These are phyloP conservation scores for Trichoderma simmonsii DNA, from an alignment of 2,329 filamentous ascomycete genomes.

Conservation along the genomic window DNA sequence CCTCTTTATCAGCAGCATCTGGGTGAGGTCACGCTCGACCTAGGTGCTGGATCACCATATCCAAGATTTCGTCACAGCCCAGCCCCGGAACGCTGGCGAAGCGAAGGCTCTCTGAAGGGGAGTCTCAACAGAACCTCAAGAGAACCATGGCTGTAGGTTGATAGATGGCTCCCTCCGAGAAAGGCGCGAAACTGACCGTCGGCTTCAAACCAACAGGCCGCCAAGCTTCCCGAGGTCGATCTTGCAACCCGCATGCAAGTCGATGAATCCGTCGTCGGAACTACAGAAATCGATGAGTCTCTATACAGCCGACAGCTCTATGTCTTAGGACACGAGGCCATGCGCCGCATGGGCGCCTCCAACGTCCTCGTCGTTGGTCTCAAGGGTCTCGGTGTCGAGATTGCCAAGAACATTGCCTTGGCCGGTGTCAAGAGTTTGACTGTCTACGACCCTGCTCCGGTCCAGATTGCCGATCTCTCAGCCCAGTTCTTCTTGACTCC, in stretches of 20 bases:
- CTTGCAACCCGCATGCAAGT: slow-evolving; percentile 64
- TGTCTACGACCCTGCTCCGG: slow-evolving; percentile 83
- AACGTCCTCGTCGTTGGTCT: slow-evolving; percentile 90
- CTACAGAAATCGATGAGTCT: slow-evolving; percentile 66
- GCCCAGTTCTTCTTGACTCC: slow-evolving; percentile 94
- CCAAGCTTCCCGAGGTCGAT: slow-evolving; percentile 57
- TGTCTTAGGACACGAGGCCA: slow-evolving; percentile 73
- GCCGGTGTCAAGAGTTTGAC: slow-evolving; percentile 97
- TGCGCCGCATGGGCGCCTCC: slow-evolving; percentile 98
- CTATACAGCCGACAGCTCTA: slow-evolving; percentile 74
- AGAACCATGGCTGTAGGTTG: slow-evolving; percentile 59
- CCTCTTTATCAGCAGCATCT: slow-evolving; percentile 20
- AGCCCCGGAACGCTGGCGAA: slow-evolving; percentile 58
- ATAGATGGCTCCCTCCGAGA: background rate
- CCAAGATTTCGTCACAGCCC: slow-evolving; percentile 36
- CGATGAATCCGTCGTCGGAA: slow-evolving; percentile 55
- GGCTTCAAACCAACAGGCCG: slow-evolving; percentile 36
- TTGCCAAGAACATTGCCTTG: slow-evolving; percentile 97
- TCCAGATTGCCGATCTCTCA: slow-evolving; percentile 83
- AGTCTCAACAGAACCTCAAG: slow-evolving; percentile 55
- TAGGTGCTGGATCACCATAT: slow-evolving; percentile 33
- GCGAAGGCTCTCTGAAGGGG: slow-evolving; percentile 63
- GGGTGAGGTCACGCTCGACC: slow-evolving; percentile 39
- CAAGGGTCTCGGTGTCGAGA: slow-evolving; percentile 93
- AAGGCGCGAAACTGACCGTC: background rate